Conservation (phyloP, 352 stramenopile genomes). For the Pythium aphanidermatum region DNA sequence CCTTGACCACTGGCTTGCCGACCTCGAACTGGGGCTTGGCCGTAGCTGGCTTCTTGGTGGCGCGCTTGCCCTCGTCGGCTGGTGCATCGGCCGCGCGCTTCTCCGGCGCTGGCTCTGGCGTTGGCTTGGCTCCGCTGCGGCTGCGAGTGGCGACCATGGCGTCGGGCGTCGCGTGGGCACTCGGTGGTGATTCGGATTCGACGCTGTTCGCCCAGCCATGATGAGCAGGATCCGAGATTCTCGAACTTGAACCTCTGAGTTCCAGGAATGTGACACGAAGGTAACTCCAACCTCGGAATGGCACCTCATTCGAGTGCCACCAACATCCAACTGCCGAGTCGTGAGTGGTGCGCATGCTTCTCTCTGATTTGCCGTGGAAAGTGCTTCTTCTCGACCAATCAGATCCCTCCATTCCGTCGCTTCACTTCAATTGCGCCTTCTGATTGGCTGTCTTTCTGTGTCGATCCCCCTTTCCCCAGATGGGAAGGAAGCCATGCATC, state of each 20-base stretch:
- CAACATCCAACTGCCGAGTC: too few species aligned
- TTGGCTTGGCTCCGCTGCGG: constrained; percentile 14
- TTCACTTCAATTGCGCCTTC: constrained; percentile 2
- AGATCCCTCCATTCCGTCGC: constrained; percentile 14
- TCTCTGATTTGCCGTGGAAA: constrained; percentile 11
- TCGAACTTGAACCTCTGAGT: constrained; percentile 21
- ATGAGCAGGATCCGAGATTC: constrained; percentile 12
- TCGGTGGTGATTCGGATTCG: background rate
- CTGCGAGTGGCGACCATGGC: constrained; percentile 22
- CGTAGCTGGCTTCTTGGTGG: constrained; percentile 36
- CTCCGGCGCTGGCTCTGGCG: constrained; percentile 24
- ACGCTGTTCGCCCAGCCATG: too few species aligned
- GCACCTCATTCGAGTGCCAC: background rate
- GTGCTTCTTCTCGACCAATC: constrained; percentile 11
- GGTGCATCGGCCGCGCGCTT: constrained; percentile 35
- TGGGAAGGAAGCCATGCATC: too few species aligned
- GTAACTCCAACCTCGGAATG: background rate
- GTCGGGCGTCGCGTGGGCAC: background rate
- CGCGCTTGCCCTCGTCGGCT: constrained; percentile 19
- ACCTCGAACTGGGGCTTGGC: constrained; percentile 24
- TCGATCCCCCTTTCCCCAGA: constrained; percentile 9
- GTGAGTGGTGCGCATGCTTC: constrained; percentile 3
- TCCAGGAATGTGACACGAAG: constrained; percentile 20
- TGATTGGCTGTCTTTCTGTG: constrained; percentile 15
- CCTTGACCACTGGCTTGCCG: constrained; percentile 43